Evolutionary conservation across 805 yeast species (phyloP).

Genomic region (Wickerhamiella siamensis): DNA sequence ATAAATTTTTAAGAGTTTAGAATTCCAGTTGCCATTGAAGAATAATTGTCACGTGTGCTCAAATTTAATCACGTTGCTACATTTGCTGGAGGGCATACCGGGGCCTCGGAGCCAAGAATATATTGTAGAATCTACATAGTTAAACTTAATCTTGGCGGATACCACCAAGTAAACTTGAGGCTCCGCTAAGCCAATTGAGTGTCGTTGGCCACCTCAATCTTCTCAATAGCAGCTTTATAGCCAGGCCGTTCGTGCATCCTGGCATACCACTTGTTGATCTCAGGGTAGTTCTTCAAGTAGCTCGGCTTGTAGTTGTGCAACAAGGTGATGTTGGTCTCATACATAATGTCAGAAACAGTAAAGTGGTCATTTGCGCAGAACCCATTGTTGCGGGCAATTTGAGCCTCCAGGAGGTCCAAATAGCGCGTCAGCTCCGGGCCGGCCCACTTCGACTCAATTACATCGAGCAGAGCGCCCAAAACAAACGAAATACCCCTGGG

Average conservation of each 20-base stretch:
- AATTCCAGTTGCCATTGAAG: too few species aligned
- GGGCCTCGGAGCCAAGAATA: too few species aligned
- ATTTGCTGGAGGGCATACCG: too few species aligned
- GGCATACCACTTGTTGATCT: conserved; percentile 11
- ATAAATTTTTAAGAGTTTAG: too few species aligned
- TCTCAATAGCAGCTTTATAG: conserved; percentile 4
- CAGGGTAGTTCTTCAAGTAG: conserved; percentile 10
- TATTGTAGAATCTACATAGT: too few species aligned
- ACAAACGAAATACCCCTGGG: conserved; percentile 19
- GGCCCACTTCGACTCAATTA: conserved; percentile 36
- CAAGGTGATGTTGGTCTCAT: conserved; percentile 6
- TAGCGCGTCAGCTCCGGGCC: conserved; percentile 31
- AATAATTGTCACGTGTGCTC: too few species aligned
- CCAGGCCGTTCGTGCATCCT: conserved; percentile 8
- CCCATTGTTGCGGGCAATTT: conserved; percentile 33
- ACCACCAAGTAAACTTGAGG: too few species aligned
- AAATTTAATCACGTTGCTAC: too few species aligned
- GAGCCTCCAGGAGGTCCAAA: conserved; percentile 30
- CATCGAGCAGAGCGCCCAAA: conserved; percentile 31
- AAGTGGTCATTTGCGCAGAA: conserved; percentile 47
- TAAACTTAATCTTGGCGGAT: too few species aligned
- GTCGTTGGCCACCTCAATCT: conserved; percentile 4
- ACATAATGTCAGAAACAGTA: conserved; percentile 47
- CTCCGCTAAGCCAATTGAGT: not conserved
- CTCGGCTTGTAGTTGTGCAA: not conserved